phyloP scores from a whole-genome alignment of 768 basidiomycete species.

The Kwoniella heveanensis region DNA sequence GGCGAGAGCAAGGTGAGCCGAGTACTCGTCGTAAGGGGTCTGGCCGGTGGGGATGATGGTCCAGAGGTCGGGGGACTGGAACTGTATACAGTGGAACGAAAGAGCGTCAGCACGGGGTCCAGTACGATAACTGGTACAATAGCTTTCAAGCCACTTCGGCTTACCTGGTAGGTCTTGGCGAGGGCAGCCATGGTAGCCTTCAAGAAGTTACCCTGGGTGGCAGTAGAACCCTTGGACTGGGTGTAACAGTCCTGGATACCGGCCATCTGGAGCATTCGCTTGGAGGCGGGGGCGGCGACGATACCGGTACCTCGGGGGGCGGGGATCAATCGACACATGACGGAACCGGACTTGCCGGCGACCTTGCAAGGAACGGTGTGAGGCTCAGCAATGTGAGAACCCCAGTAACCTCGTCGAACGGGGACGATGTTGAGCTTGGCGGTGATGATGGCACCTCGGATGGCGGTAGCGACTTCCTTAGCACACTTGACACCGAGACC shows the following conservation, averaged over 20 bases:
- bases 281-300: slow-evolving; percentile 96
- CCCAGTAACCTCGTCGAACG: slow-evolving; percentile 99
- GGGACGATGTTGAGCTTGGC: slow-evolving; percentile 98
- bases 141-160: too few relatives aligned
- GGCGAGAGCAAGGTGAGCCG: slow-evolving; percentile 81
- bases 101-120: background rate
- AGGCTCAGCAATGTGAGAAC: slow-evolving; percentile 96
- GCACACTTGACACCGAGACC: slow-evolving; percentile 99
- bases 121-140: too few relatives aligned
- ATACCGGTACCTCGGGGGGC: slow-evolving; percentile 99
- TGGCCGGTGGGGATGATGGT: slow-evolving; percentile 72
- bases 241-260: slow-evolving; percentile 97
- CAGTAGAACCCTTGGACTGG: slow-evolving; percentile 95
- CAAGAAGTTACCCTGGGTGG: slow-evolving; percentile 74
- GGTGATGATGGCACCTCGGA: slow-evolving; percentile 98
- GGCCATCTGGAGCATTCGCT: slow-evolving; percentile 93
- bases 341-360: slow-evolving; percentile 96
- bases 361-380: slow-evolving; percentile 99
- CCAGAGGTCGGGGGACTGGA: slow-evolving; percentile 99
- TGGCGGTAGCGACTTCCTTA: slow-evolving; percentile 99
- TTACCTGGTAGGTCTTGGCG: slow-evolving; percentile 79
- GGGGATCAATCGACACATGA: slow-evolving; percentile 98
- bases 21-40: slow-evolving; percentile 81
- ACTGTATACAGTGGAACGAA: slow-evolving; percentile 57
- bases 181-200: slow-evolving; percentile 94